Percentiles rank a stretch among this genome's conserved stretches.
Evolutionary conservation across 495 filamentous ascomycete genomes (phyloP).

Genomic region (Pseudomonodictys pantanalensis): DNA sequence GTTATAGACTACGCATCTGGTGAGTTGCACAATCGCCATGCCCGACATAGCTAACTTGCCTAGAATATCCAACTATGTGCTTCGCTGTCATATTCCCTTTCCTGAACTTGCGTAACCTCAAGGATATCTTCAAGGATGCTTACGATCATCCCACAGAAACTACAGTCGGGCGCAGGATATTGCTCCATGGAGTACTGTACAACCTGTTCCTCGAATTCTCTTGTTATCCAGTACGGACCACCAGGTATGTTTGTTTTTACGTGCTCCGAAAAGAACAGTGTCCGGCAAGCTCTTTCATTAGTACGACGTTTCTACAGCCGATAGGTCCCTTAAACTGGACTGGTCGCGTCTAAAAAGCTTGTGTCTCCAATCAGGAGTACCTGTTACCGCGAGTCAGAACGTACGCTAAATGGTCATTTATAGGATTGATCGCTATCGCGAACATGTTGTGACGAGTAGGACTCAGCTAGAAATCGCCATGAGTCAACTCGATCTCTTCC

Average conservation of each 20-base stretch:
- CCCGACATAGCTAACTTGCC: background rate
- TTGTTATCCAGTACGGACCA: background rate
- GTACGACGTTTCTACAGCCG: too few relatives aligned
- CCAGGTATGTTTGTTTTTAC: too few relatives aligned
- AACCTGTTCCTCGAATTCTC: conserved; percentile 53
- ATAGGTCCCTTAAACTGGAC: background rate
- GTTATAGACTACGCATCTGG: conserved; percentile 12
- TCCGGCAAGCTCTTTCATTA: too few relatives aligned
- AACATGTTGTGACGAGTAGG: conserved; percentile 49
- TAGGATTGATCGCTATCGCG: conserved; percentile 21
- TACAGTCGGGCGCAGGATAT: conserved; percentile 54
- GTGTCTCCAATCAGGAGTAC: background rate
- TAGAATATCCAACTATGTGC: conserved; percentile 16
- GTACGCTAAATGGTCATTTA: conserved; percentile 31
- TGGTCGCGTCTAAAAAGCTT: background rate
- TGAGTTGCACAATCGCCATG: background rate
- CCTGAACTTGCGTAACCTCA: conserved; percentile 52
- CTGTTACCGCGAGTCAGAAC: conserved; percentile 35
- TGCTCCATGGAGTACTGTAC: conserved; percentile 56
- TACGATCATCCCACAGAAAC: conserved; percentile 60
- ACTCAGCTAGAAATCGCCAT: conserved; percentile 59
- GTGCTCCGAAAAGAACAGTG: background rate
- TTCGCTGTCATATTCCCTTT: conserved; percentile 26
- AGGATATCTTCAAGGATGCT: conserved; percentile 56
- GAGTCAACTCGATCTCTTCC: conserved; percentile 55